These are phyloP conservation scores for Hymenotorrendiella dingleyae DNA, from an alignment of 2,329 filamentous ascomycete genomes.

Conservation along the genomic window DNA sequence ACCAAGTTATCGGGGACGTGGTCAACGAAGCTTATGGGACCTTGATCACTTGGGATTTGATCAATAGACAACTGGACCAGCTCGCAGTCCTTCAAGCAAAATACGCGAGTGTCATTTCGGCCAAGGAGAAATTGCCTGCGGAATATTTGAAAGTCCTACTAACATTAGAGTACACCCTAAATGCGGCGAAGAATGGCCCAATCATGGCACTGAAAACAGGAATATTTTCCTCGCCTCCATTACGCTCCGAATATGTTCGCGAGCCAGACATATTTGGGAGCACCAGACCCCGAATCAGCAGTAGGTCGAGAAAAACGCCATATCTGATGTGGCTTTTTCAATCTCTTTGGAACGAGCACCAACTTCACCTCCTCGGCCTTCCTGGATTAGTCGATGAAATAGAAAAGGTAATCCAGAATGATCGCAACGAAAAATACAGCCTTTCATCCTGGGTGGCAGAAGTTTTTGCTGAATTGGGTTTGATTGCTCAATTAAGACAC, in stretches of 20 bases:
- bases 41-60: slow-evolving; percentile 10
- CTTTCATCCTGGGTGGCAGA: slow-evolving; percentile 16
- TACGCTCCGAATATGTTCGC: slow-evolving; percentile 33
- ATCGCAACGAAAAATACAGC: slow-evolving; percentile 14
- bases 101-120: slow-evolving; percentile 30
- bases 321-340: slow-evolving; percentile 11
- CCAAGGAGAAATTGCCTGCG: slow-evolving; percentile 31
- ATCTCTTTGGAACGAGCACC: slow-evolving; percentile 9
- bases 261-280: slow-evolving; percentile 25
- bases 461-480: slow-evolving; percentile 11
- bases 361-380: slow-evolving; percentile 5
- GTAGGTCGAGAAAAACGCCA: not conserved
- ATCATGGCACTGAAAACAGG: slow-evolving; percentile 26
- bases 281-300: slow-evolving; percentile 7
- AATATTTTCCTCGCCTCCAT: slow-evolving; percentile 34
- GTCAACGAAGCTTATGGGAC: slow-evolving; percentile 29
- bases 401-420: slow-evolving; percentile 11
- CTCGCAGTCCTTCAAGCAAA: slow-evolving; percentile 30
- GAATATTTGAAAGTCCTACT: slow-evolving; percentile 36
- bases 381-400: slow-evolving; percentile 18
- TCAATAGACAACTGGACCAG: slow-evolving; percentile 19
- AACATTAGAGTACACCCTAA: slow-evolving; percentile 34
- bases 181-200: slow-evolving; percentile 29
- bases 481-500: slow-evolving; percentile 12
- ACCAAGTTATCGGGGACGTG: slow-evolving; percentile 32